A percentile compares a stretch with the other conserved stretches of the same genome.
These are phyloP conservation scores for Grifola frondosa DNA, from an alignment of 1,284 basidiomycete genomes.

Conservation along the genomic window DNA sequence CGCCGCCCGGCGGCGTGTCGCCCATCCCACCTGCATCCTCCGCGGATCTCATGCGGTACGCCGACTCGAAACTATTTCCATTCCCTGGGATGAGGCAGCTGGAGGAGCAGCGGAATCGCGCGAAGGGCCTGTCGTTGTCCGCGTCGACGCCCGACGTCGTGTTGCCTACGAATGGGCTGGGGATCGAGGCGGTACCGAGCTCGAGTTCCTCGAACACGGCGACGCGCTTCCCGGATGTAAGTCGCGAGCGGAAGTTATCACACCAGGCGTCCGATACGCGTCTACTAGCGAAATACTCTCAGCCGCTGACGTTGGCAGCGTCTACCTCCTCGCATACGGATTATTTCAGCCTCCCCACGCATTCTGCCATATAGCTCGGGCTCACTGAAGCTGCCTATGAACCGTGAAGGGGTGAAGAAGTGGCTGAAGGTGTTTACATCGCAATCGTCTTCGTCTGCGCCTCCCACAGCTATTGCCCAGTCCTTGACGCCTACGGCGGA, in stretches of 20 bases:
- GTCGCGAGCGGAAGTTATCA: slow-evolving; percentile 59
- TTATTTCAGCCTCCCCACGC: slow-evolving; percentile 39
- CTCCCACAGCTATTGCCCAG: too few species aligned
- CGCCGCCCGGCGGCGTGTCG: slow-evolving; percentile 55
- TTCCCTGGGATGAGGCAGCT: slow-evolving; percentile 83
- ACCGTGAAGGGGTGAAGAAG: slow-evolving; percentile 70
- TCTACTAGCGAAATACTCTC: slow-evolving; percentile 52
- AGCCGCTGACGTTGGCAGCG: slow-evolving; percentile 42
- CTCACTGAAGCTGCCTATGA: slow-evolving; percentile 65
- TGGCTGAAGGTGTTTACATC: slow-evolving; percentile 64
- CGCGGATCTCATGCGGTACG: slow-evolving; percentile 60
- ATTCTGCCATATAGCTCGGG: slow-evolving; percentile 35
- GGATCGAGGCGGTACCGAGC: slow-evolving; percentile 41
- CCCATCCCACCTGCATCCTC: slow-evolving; percentile 69
- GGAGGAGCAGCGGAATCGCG: slow-evolving; percentile 67
- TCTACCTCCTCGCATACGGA: slow-evolving; percentile 51
- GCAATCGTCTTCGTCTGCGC: slow-evolving; percentile 36
- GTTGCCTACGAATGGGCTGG: slow-evolving; percentile 45
- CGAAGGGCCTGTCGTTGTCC: slow-evolving; percentile 50
- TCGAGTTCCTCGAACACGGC: slow-evolving; percentile 52
- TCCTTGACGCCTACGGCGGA: slow-evolving; percentile 39
- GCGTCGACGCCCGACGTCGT: slow-evolving; percentile 64
- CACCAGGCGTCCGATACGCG: slow-evolving; percentile 70
- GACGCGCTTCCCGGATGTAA: slow-evolving; percentile 49
- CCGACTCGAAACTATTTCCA: slow-evolving; percentile 81